Evolutionary conservation across 208 protist species (phyloP), one percentile per base, ranked within the genome.

Genomic region (Leishmania guyanensis): DNA sequence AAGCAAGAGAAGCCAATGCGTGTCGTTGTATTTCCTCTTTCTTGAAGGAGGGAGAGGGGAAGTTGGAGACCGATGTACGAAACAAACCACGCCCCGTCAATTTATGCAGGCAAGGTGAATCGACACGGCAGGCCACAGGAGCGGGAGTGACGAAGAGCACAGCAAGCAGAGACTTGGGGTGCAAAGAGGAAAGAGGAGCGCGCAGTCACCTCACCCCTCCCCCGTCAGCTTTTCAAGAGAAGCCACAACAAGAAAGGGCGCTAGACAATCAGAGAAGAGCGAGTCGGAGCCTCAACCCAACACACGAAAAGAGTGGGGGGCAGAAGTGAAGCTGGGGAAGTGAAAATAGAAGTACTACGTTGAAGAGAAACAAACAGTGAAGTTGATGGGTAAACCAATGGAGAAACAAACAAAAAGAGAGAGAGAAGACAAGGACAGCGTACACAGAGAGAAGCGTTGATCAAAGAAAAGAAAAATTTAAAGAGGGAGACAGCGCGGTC

Each of bases 291-390:
- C 17, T 56, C 53, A 56, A 56, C 53, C 1, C 53, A 56, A 20
- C 53, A 20, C 53, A 56, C 53, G 53, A 68, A 36, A 26, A 46
- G 43, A 46, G 43, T 46, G 43, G 43, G 43, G 43, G 43, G 43
- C 43, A 46, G 43, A 46, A 46, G 43, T 46, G 43, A 46, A 46
- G 4, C 43, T 46, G 3, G 43, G 43, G 43, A 46, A 3, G 43
- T 46, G 2, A 29, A 62, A 8, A 62, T n/a, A 62, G 22, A 29
- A 64, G 26, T 29, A 26, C 29, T 64, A n/a, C 58, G 0, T 64
- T 26, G 58, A 70, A 70, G 36, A 79, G 26, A 51, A 51, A 79
- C 70, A 78, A 72, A 36, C 58, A 5, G 17, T 2, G 36, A 70
- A 70, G 65, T 43, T 46, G 65, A 73, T 17, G 69, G 2, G 69